Evolutionary conservation across 129 eudicot species (phyloP).

Genomic region (Lactuca sativa): DNA sequence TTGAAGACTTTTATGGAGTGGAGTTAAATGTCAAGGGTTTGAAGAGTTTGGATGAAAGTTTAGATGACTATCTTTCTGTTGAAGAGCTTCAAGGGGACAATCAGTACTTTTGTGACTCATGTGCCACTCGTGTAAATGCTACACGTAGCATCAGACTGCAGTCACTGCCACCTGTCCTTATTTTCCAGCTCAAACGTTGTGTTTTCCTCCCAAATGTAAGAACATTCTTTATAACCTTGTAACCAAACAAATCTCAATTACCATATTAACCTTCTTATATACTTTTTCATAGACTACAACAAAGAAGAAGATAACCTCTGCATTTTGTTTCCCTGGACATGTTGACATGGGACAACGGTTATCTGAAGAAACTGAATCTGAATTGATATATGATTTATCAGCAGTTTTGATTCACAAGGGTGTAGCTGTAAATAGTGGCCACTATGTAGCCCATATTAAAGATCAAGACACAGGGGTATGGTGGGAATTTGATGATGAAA

Average conservation of each 20-base stretch:
- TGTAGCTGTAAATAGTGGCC: conserved; percentile 93
- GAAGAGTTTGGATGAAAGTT: conserved; percentile 83
- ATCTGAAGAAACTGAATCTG: conserved; percentile 45
- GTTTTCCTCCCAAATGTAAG: conserved; percentile 90
- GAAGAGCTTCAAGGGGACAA: conserved; percentile 97
- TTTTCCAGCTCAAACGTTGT: conserved; percentile 98
- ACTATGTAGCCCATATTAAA: conserved; percentile 91
- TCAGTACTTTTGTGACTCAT: conserved; percentile 82
- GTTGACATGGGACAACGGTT: conserved; percentile 76
- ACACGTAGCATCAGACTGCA: conserved; percentile 89
- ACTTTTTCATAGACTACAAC: conserved; percentile 69
- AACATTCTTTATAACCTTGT: background rate
- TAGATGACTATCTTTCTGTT: conserved; percentile 79
- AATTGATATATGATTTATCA: conserved; percentile 69
- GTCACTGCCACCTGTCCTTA: conserved; percentile 84
- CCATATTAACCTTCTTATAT: background rate
- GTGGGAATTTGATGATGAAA: conserved; percentile 99
- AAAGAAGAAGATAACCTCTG: conserved; percentile 88
- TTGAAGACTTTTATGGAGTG: conserved; percentile 89
- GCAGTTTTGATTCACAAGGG: conserved; percentile 95
- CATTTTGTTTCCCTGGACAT: conserved; percentile 82
- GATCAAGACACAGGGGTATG: conserved; percentile 79
- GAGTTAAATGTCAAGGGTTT: conserved; percentile 95
- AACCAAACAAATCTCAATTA: background rate
- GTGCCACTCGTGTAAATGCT: conserved; percentile 88